Conservation (phyloP, 1,139 yeast genomes). For the Candida sp. region DNA sequence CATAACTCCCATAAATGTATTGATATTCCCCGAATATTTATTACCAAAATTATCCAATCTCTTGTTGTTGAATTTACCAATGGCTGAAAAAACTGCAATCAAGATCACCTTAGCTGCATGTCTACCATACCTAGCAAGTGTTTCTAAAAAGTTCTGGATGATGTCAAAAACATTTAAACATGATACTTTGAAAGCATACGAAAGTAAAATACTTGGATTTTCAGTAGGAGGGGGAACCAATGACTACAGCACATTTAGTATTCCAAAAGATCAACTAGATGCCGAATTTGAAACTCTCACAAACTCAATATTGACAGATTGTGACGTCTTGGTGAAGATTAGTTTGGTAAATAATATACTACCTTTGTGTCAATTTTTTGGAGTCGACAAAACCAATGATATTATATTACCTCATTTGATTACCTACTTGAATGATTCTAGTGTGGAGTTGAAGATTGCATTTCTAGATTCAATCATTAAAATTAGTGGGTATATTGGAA, state of each 20-base stretch:
- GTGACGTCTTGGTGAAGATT: constrained; percentile 61
- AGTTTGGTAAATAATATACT: constrained; percentile 66
- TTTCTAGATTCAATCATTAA: constrained; percentile 77
- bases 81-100: constrained; percentile 36
- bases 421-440: constrained; percentile 83
- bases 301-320: constrained; percentile 65
- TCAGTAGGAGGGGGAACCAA: constrained; percentile 4
- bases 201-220: constrained; percentile 4
- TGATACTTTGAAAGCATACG: constrained; percentile 13
- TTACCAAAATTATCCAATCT: constrained; percentile 63
- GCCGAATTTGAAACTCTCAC: constrained; percentile 62
- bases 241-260: constrained; percentile 9
- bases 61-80: constrained; percentile 15
- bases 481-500: constrained; percentile 78
- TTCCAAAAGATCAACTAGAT: constrained; percentile 28
- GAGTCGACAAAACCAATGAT: constrained; percentile 85
- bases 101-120: constrained; percentile 70
- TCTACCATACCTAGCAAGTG: constrained; percentile 64
- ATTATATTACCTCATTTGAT: constrained; percentile 85
- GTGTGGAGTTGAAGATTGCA: constrained; percentile 62
- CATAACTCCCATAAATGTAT: constrained; percentile 71
- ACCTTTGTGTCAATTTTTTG: constrained; percentile 79
- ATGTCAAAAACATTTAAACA: constrained; percentile 57
- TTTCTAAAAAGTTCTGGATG: constrained; percentile 63
- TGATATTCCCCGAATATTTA: constrained; percentile 77